Percentiles rank a stretch among this genome's conserved stretches.
Evolutionary conservation across 2,329 filamentous ascomycete species (phyloP).

Genomic region (Sclerotiophoma versabilis): DNA sequence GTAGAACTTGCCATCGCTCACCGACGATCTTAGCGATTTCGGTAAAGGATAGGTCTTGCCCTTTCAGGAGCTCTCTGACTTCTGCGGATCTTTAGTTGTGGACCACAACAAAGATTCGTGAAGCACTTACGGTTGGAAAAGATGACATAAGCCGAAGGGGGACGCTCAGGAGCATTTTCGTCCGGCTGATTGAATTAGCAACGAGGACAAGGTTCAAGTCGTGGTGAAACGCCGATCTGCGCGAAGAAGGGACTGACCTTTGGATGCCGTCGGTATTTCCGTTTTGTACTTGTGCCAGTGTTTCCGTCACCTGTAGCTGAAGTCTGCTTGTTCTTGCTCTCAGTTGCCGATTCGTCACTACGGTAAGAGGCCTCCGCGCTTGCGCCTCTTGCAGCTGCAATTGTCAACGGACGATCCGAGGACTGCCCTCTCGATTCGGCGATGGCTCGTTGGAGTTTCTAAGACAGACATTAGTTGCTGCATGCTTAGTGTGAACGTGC

Average conservation of each 20-base stretch:
- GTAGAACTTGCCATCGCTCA: conserved; percentile 79
- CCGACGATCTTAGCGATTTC: conserved; percentile 85
- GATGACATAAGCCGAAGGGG: conserved; percentile 82
- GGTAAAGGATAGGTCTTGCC: conserved; percentile 78
- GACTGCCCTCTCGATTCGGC: conserved; percentile 70
- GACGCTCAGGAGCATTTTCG: conserved; percentile 79
- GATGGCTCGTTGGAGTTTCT: conserved; percentile 86
- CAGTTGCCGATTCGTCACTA: conserved; percentile 61
- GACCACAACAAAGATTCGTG: background rate
- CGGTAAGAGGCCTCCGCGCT: conserved; percentile 62
- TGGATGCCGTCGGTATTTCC: conserved; percentile 79
- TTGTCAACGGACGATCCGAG: conserved; percentile 47
- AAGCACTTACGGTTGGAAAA: conserved; percentile 78
- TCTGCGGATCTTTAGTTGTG: conserved; percentile 55
- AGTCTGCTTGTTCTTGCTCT: conserved; percentile 55
- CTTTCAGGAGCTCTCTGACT: conserved; percentile 79
- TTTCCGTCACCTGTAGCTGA: conserved; percentile 22
- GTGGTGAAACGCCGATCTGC: background rate
- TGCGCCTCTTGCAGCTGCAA: conserved; percentile 54
- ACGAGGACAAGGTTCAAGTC: background rate
- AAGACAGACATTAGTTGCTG: conserved; percentile 13
- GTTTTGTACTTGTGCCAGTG: conserved; percentile 59
- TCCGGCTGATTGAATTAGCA: conserved; percentile 64
- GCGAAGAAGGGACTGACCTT: conserved; percentile 62
- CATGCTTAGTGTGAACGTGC: background rate